phyloP scores from a whole-genome alignment of 169 alveolate species.

The Eimeria zaria region DNA sequence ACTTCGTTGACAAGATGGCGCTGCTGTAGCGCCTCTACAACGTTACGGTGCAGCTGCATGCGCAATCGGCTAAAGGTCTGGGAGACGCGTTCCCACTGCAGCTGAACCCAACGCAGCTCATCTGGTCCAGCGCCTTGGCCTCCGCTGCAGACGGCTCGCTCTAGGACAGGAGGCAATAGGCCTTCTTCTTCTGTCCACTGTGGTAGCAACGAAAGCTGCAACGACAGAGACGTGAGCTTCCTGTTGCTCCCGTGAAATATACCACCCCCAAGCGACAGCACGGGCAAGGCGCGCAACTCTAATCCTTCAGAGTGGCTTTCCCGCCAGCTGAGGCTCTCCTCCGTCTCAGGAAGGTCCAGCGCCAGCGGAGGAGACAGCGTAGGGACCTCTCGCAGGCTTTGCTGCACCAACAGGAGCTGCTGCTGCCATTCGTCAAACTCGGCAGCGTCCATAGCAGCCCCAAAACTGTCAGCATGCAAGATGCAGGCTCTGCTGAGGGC shows the following conservation, averaged over 20 bases:
- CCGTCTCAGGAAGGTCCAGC: neutral
- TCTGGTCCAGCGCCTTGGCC: conserved; percentile 52
- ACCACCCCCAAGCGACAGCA: conserved; percentile 75
- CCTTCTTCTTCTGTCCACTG: conserved; percentile 67
- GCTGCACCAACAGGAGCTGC: conserved; percentile 65
- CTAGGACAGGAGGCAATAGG: conserved; percentile 39
- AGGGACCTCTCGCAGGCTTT: conserved; percentile 1
- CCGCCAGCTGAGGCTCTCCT: neutral
- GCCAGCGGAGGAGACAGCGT: conserved; percentile 11
- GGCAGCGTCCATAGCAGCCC: conserved; percentile 60
- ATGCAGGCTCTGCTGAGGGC: conserved; percentile 69
- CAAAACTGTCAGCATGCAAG: conserved; percentile 46
- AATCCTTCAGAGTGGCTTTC: neutral
- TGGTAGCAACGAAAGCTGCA: conserved; percentile 69
- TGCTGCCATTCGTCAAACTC: conserved; percentile 79
- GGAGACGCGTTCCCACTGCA: conserved; percentile 59
- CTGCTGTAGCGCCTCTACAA: conserved; percentile 46
- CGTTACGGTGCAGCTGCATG: conserved; percentile 47
- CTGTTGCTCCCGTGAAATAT: conserved; percentile 43
- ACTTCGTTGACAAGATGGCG: conserved; percentile 24
- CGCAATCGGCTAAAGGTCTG: conserved; percentile 32
- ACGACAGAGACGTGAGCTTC: conserved; percentile 21
- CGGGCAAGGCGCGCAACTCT: conserved; percentile 55
- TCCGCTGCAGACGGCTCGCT: conserved; percentile 61
- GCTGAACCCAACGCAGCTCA: conserved; percentile 35